phyloP scores from a whole-genome alignment of 768 basidiomycete species.

The Agrocybe praecox region DNA sequence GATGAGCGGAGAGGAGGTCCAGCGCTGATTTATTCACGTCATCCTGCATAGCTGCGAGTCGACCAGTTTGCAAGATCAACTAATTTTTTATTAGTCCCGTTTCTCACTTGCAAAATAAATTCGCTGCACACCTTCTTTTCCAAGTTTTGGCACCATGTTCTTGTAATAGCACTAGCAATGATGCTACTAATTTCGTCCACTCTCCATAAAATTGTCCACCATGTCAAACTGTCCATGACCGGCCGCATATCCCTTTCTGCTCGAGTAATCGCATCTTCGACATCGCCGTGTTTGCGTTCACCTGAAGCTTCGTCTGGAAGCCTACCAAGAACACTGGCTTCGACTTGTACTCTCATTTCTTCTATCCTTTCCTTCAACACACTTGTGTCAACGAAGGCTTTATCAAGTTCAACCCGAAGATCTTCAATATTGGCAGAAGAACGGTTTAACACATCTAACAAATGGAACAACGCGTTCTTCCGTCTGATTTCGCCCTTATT shows the following conservation, averaged over 20 bases:
- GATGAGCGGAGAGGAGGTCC: slow-evolving; percentile 39
- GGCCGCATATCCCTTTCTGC: slow-evolving; percentile 38
- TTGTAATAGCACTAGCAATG: slow-evolving; percentile 37
- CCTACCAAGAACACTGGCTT: slow-evolving; percentile 39
- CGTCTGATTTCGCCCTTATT: slow-evolving; percentile 24
- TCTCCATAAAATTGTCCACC: slow-evolving; percentile 47
- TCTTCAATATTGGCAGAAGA: slow-evolving; percentile 32
- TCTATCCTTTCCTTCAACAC: slow-evolving; percentile 40
- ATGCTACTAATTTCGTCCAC: slow-evolving; percentile 48
- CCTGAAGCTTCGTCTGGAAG: slow-evolving; percentile 5
- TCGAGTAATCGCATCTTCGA: slow-evolving; percentile 36
- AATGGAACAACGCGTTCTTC: slow-evolving; percentile 40
- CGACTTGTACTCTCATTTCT: slow-evolving; percentile 36
- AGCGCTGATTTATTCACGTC: slow-evolving; percentile 43
- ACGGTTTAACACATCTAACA: slow-evolving; percentile 41
- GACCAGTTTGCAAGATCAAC: slow-evolving; percentile 69
- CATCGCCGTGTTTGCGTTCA: slow-evolving; percentile 25
- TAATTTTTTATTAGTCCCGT: slow-evolving; percentile 23
- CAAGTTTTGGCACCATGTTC: slow-evolving; percentile 46
- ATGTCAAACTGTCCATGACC: slow-evolving; percentile 44
- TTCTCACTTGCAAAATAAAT: not conserved
- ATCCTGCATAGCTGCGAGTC: slow-evolving; percentile 50
- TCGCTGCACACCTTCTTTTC: slow-evolving; percentile 48
- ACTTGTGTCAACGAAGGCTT: slow-evolving; percentile 33
- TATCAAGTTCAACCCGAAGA: slow-evolving; percentile 34